Evolutionary conservation across 352 stramenopile species (phyloP).

Genomic region (Thalassiosira mediterranea): DNA sequence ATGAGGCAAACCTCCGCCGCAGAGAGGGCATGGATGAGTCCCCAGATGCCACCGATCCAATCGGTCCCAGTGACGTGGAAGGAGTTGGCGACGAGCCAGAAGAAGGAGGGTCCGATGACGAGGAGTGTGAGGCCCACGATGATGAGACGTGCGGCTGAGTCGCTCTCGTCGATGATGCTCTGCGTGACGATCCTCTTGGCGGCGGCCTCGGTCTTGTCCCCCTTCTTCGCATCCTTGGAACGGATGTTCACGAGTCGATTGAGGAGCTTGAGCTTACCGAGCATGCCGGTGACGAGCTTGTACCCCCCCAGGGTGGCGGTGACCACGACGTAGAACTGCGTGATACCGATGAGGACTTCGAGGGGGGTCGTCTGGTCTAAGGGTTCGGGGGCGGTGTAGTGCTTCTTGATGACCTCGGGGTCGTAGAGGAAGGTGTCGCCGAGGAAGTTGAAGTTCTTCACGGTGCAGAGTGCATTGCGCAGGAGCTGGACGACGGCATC

Average conservation of each 20-base stretch:
- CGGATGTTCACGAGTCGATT: constrained; percentile 47
- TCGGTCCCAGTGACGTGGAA: constrained; percentile 74
- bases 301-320: constrained; percentile 51
- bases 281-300: constrained; percentile 39
- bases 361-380: constrained; percentile 77
- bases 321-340: constrained; percentile 76
- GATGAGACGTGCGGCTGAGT: constrained; percentile 48
- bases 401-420: constrained; percentile 43
- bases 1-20: constrained; percentile 74
- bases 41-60: constrained; percentile 75
- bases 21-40: constrained; percentile 77
- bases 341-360: constrained; percentile 75
- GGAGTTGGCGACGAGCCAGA: constrained; percentile 79
- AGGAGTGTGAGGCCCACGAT: constrained; percentile 68
- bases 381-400: constrained; percentile 57
- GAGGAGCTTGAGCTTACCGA: constrained; percentile 67
- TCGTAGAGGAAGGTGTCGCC: constrained; percentile 64
- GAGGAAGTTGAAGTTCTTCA: constrained; percentile 77
- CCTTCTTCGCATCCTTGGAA: constrained; percentile 12
- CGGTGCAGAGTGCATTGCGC: constrained; percentile 76
- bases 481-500: constrained; percentile 80
- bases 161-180: constrained; percentile 64
- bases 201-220: constrained; percentile 19
- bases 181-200: constrained; percentile 62
- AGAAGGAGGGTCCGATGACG: constrained; percentile 72